Evolutionary conservation across 306 rosid genomes (phyloP), one percentile per base, ranked within the genome.

Genomic region (Elaeagnus macrophylla): DNA sequence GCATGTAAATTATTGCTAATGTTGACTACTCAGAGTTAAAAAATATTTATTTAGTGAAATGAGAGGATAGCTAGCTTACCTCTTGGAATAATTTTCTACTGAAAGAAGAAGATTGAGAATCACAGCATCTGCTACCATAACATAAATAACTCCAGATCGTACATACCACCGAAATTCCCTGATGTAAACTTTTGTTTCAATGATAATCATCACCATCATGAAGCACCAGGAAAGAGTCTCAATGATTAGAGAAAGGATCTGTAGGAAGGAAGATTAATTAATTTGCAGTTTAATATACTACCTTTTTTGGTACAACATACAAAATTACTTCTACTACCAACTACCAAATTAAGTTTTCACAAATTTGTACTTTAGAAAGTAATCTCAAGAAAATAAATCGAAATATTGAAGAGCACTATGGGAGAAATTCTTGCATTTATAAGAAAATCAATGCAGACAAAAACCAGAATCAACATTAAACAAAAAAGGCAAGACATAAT

Each of bases 121-220:
- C 60, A 89, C 94, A 48, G 71, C 78, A 75, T 85, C 82, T 49
- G 77, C 95, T 57, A 83, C 85, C 75, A 83, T 64, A 51, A 83
- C 82, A 77, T 89, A 85, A 48, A 83, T 58, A 67, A 85, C 81
- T 71, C 94, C 97, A 53, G 77, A 83, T 54, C 95, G 80, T 55
- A 79, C 79, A 41, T 67, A 69, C 95, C 97, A 89, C 71, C 94
- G 79, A 71, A 83, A 83, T 69, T 83, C 79, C 60, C 69, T 52
- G 41, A 89, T 68, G 70, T 89, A 89, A 42, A 67, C 55, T 74
- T 64, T 81, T 16, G 85, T 75, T 70, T 89, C 97, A 76, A 83
- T 54, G 39, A 77, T 72, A 46, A 77, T 58, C 66, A 85, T 75
- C 48, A 77, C 48, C 66, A 85, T 53, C 80, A 89, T 74, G 36